phyloP scores from a whole-genome alignment of 495 filamentous ascomycete species.

The Penicillium pancosmium region DNA sequence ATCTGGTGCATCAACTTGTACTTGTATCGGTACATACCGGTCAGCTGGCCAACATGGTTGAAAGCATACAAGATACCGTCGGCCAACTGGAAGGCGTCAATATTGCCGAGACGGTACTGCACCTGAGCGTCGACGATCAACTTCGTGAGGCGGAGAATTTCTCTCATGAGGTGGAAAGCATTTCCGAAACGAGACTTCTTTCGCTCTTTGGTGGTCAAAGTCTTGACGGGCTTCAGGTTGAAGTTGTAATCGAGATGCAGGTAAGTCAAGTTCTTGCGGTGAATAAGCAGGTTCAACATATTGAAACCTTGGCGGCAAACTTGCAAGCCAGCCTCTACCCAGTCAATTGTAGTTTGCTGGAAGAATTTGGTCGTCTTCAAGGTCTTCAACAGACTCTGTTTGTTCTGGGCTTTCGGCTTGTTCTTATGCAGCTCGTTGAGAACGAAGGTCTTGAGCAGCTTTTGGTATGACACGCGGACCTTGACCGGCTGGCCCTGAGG shows the following conservation, averaged over 20 bases:
- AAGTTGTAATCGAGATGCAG: constrained; percentile 99
- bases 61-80: constrained; percentile 99
- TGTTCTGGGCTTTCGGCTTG: constrained; percentile 90
- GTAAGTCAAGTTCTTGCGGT: constrained; percentile 98
- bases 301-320: constrained; percentile 99
- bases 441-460: constrained; percentile 94
- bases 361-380: constrained; percentile 98
- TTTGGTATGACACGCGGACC: constrained; percentile 98
- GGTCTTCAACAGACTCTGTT: constrained; percentile 86
- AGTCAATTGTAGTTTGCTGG: constrained; percentile 98
- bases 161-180: constrained; percentile 98
- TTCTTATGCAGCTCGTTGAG: constrained; percentile 96
- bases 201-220: constrained; percentile 96
- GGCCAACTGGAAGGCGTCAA: constrained; percentile 98
- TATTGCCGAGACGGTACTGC: constrained; percentile 96
- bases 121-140: constrained; percentile 98
- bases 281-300: constrained; percentile 98
- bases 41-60: constrained; percentile 98
- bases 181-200: constrained; percentile 99
- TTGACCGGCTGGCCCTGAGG: constrained; percentile 94
- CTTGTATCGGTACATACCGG: constrained; percentile 99
- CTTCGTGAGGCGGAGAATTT: constrained; percentile 97
- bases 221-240: constrained; percentile 99
- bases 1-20: constrained; percentile 99
- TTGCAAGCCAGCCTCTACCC: constrained; percentile 98